Evolutionary conservation across 768 basidiomycete species (phyloP), one percentile per base, ranked within the genome.

Genomic region (Xerocomus spinulosus): DNA sequence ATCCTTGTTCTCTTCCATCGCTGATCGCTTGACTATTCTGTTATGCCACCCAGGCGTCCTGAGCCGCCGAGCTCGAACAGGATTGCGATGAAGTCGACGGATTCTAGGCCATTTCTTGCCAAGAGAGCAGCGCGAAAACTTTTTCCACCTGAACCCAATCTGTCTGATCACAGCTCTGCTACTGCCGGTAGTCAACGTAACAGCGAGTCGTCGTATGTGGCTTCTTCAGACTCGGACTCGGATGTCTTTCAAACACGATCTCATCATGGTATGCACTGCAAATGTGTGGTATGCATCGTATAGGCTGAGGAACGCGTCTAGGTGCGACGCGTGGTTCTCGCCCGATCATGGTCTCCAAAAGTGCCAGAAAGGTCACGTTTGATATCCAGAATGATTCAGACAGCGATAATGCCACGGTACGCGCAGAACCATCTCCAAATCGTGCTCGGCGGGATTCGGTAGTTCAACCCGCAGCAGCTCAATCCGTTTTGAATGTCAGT

Each of bases 41-140:
- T 41, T 34, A 62, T 62, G 56, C 50, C 44, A 40, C 50, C 44
- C 38, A 39, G 15, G 26, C 56, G 32, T 47, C 26, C 46, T 15
- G 35, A 32, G 18, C 25, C 34, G 2, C 30, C 43, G 8, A 37
- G 25, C 36, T 34, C 14, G 37, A 26, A 3, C 17, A 39, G 28
- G 17, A 9, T n/a, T 10, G 39, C 17, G 18, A 18, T 25, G n/a
- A 26, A 24, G 15, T 25, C 39, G 2, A 10, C 9, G n/a, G 17
- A 10, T 17, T 17, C 39, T 21, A 37, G 14, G 12, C 20, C 21
- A 12, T 13, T 23, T 20, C 3, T 18, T 14, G 4, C 32, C 9
- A 63, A 50, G 45, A n/a, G n/a, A n/a, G 55, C 52, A 13, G 60
- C 58, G 13, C 56, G 61, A 34, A 61, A 52, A 37, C 10, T 46